Evolutionary conservation across 2,329 filamentous ascomycete genomes (phyloP), one percentile per base, ranked within the genome.

Genomic region (Fusarium miscanthi): DNA sequence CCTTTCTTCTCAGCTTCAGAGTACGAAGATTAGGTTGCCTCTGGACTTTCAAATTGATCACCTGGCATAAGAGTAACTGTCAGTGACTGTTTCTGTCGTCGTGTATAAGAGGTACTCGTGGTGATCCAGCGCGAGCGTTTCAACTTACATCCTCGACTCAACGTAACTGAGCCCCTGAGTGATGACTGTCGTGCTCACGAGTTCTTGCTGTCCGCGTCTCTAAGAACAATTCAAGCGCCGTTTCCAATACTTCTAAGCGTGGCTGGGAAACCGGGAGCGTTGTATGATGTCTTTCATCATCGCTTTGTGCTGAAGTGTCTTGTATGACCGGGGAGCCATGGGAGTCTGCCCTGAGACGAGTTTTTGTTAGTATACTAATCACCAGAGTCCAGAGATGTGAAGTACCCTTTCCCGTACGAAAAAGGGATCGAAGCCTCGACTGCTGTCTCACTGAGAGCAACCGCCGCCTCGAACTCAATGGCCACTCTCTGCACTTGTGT

Each of bases 1-100:
- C 23, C 17, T 23, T 48, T 49, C 30, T 37, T 27, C 31, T 27
- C 43, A 16, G 19, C 25, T n/a, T 5, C 3, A 46, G 12, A 5
- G 3, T 19, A 17, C 3, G 30, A 1, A 21, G 1, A 7, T 13
- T 33, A 3, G 30, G 21, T 17, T 9, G 2, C 16, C 2, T 33
- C 30, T 19, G 11, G 2, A 3, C 11, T 3, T 27, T 9, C 19
- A 6, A 41, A 9, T 8, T 13, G 27, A 2, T 5, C 8, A 3
- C 16, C 14, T 42, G 2, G 3, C 11, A 37, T 11, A 14, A n/a
- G 1, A 17, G 11, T 17, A 21, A 37, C 19, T 25, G 31, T 43
- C 16, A 60, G 23, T 5, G n/a, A 37, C 17, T n/a, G 16, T 33
- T 19, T 23, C 11, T 3, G 11, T 21, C 6, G 16, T 19, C 23